Conservation (phyloP, 2,329 filamentous ascomycete species). For the Phoma sp. region DNA sequence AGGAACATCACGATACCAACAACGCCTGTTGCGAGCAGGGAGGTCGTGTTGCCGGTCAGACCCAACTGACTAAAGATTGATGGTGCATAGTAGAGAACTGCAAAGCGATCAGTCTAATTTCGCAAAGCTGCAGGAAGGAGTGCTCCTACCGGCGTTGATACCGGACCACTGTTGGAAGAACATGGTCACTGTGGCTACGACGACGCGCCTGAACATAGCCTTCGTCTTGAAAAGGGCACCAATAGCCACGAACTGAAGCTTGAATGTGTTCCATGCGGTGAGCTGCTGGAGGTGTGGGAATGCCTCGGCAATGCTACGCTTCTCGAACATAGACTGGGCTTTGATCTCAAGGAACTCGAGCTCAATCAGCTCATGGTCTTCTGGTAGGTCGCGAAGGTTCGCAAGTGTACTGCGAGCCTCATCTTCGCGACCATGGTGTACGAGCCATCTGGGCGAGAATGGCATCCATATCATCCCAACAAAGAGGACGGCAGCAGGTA, state of each 20-base stretch:
- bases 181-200: slow-evolving; percentile 63
- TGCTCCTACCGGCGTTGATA: slow-evolving; percentile 47
- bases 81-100: slow-evolving; percentile 57
- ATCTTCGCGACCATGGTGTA: slow-evolving; percentile 71
- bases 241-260: slow-evolving; percentile 69
- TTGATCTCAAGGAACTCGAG: slow-evolving; percentile 86
- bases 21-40: slow-evolving; percentile 72
- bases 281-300: slow-evolving; percentile 70
- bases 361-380: slow-evolving; percentile 71
- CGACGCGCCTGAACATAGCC: slow-evolving; percentile 71
- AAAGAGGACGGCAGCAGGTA: slow-evolving; percentile 70
- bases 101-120: not conserved
- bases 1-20: slow-evolving; percentile 75
- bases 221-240: slow-evolving; percentile 68
- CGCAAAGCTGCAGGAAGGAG: not conserved
- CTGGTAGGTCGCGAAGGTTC: slow-evolving; percentile 65
- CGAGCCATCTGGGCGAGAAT: slow-evolving; percentile 77
- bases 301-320: slow-evolving; percentile 67
- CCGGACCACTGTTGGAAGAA: slow-evolving; percentile 61
- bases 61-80: slow-evolving; percentile 58
- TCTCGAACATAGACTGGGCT: slow-evolving; percentile 78
- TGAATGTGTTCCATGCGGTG: slow-evolving; percentile 64
- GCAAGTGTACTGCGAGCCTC: slow-evolving; percentile 71
- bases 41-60: slow-evolving; percentile 54
- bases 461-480: slow-evolving; percentile 80